Evolutionary conservation across 306 rosid species (phyloP).

Genomic region (barrel medic (Medicago truncatula)): DNA sequence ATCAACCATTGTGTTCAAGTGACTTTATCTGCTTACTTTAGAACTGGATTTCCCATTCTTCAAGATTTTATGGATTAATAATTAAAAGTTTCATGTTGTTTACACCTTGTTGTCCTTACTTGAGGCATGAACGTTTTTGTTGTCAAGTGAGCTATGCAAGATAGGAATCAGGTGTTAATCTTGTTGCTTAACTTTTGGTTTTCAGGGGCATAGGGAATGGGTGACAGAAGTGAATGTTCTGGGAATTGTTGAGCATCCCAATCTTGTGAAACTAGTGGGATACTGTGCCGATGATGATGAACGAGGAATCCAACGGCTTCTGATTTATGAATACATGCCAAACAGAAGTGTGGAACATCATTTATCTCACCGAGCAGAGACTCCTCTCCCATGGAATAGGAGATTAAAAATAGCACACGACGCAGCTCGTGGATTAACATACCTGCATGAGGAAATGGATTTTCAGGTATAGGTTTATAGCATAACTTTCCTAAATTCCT

Average conservation of each 20-base stretch:
- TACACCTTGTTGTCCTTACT: constrained; percentile 22
- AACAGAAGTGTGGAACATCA: constrained; percentile 88
- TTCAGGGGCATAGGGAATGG: constrained; percentile 98
- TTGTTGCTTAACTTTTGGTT: constrained; percentile 26
- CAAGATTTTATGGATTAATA: constrained; percentile 1
- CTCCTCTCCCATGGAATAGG: constrained; percentile 81
- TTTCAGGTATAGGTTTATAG: constrained; percentile 77
- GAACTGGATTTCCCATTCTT: neutral
- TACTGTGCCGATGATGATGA: constrained; percentile 98
- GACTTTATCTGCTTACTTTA: neutral
- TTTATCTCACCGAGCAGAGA: constrained; percentile 64
- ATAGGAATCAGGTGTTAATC: constrained; percentile 29
- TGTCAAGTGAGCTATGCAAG: constrained; percentile 8
- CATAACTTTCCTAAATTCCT: constrained; percentile 9
- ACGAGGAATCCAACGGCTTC: constrained; percentile 96
- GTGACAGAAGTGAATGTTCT: constrained; percentile 98
- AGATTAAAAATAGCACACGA: constrained; percentile 88
- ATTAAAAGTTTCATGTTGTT: constrained; percentile 16
- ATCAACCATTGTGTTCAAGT: neutral
- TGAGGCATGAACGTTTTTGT: constrained; percentile 13
- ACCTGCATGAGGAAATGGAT: constrained; percentile 89
- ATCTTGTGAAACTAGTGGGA: constrained; percentile 95
- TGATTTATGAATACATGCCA: constrained; percentile 90
- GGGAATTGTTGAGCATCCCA: constrained; percentile 95
- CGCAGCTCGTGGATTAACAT: constrained; percentile 93